Percentiles rank a stretch among this genome's conserved stretches.
Conservation (phyloP, 2,329 filamentous ascomycete species). For the Magnaporthales sp. region DNA sequence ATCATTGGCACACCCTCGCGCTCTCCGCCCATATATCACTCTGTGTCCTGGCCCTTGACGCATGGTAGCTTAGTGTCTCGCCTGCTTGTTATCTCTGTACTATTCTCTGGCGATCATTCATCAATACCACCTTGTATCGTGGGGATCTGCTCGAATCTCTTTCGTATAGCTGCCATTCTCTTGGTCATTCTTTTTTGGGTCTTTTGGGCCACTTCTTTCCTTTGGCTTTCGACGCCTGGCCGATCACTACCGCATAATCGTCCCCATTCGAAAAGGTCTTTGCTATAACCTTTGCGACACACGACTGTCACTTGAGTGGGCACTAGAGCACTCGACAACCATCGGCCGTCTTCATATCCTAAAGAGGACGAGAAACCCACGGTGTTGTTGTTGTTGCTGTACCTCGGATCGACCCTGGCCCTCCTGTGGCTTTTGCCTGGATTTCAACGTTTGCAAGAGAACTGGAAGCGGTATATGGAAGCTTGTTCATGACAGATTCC, state of each 20-base stretch:
- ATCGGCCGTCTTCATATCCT: background rate
- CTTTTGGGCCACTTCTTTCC: background rate
- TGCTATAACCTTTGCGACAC: background rate
- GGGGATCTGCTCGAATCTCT: background rate
- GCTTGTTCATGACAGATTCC: background rate
- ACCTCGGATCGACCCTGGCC: background rate
- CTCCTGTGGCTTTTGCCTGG: background rate
- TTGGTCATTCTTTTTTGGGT: background rate
- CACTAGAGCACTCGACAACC: background rate
- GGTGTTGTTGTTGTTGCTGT: background rate
- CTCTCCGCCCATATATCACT: slow-evolving; percentile 26
- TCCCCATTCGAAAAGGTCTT: background rate
- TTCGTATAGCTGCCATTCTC: background rate
- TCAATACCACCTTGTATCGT: background rate
- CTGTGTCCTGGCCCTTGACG: background rate
- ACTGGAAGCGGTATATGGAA: background rate
- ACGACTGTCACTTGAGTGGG: background rate
- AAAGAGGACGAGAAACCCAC: background rate
- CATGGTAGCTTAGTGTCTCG: background rate
- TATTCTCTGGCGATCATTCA: background rate
- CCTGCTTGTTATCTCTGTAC: background rate
- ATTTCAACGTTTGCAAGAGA: background rate
- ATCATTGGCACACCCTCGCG: slow-evolving; percentile 25
- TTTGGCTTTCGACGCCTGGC: background rate
- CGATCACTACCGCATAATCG: background rate